Evolutionary conservation across 495 filamentous ascomycete species (phyloP).

Genomic region (Copromyces sp.): DNA sequence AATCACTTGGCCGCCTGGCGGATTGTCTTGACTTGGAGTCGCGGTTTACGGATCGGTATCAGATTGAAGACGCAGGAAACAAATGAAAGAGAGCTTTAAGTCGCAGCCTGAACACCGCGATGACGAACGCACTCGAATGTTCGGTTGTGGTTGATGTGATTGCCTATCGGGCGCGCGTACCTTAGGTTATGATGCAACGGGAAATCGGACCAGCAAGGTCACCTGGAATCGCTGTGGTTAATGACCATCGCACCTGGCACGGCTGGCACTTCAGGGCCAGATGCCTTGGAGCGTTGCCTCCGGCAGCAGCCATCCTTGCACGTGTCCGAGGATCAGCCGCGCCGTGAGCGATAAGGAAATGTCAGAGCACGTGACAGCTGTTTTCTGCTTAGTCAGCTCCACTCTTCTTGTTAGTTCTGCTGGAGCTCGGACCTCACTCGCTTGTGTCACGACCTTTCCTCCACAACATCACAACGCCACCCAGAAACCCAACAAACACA

Average conservation of each 20-base stretch:
- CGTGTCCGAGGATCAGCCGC: background rate
- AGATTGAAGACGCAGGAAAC: background rate
- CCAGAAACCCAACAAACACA: background rate
- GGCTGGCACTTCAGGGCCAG: background rate
- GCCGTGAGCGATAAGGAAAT: background rate
- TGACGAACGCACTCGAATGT: conserved; percentile 2
- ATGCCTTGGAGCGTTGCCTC: background rate
- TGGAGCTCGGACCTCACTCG: background rate
- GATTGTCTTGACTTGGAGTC: background rate
- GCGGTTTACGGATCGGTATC: background rate
- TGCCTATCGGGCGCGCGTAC: conserved; percentile 15
- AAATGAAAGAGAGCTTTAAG: background rate
- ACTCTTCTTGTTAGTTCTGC: background rate
- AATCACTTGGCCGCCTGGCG: background rate
- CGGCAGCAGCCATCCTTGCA: background rate
- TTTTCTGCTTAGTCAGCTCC: background rate
- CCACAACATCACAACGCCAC: background rate
- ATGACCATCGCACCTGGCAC: background rate
- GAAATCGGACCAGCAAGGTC: conserved; percentile 6
- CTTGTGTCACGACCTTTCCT: background rate
- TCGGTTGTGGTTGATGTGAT: conserved; percentile 5
- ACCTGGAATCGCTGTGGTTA: background rate
- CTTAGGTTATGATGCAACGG: conserved; percentile 14
- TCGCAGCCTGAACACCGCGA: background rate
- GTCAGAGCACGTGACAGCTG: background rate